phyloP scores from a whole-genome alignment of 176 grass and related monocot genomes.

The Phoenix roebelenii region DNA sequence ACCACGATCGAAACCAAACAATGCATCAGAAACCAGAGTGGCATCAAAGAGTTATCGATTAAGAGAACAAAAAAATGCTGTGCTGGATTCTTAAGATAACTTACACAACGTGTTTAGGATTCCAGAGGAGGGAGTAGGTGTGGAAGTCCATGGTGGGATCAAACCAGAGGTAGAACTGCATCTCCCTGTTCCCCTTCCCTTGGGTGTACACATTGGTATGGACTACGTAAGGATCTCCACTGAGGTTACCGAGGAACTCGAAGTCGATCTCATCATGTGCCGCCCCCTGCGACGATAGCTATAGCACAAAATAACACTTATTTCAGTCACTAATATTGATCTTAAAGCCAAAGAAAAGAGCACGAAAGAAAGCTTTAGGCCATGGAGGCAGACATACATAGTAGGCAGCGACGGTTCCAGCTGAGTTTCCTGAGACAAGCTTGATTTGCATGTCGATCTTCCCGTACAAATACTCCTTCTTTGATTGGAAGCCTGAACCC shows the following conservation, averaged over 20 bases:
- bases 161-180: conserved; percentile 18
- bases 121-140: conserved; percentile 12
- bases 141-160: conserved; percentile 18
- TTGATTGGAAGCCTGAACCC: conserved; percentile 6
- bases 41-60: too few relatives aligned
- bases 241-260: conserved; percentile 15
- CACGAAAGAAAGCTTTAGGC: neutral
- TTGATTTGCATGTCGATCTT: conserved; percentile 5
- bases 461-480: conserved; percentile 1
- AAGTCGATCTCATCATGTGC: conserved; percentile 15
- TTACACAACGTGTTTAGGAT: conserved; percentile 1
- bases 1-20: neutral
- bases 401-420: conserved; percentile 9
- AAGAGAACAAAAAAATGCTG: too few relatives aligned
- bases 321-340: too few relatives aligned
- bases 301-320: neutral
- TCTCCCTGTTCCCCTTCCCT: conserved; percentile 11
- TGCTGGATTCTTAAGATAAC: neutral
- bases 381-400: neutral
- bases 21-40: too few relatives aligned
- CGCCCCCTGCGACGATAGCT: conserved; percentile 8
- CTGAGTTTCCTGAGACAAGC: conserved; percentile 1
- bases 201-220: conserved; percentile 15
- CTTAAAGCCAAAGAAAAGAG: neutral
- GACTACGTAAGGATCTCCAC: conserved; percentile 9